Conservation (phyloP, 257 asterid species). For the Eustoma russellianum region DNA sequence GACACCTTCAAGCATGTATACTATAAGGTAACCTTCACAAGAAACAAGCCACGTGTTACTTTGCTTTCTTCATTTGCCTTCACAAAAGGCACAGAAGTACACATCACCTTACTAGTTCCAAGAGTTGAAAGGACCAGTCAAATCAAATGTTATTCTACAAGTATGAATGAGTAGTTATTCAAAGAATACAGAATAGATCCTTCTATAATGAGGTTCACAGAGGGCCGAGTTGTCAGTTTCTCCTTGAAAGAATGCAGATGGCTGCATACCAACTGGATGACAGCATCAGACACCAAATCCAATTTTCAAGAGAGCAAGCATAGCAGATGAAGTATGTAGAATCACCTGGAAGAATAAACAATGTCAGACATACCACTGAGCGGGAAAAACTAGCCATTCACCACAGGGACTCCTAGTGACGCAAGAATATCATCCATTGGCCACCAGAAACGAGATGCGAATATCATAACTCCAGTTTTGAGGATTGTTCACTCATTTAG, state of each 20-base stretch:
- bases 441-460: too few species aligned
- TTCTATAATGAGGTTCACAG: slow-evolving; percentile 6
- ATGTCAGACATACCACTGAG: too few species aligned
- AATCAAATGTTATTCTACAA: slow-evolving; percentile 8
- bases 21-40: too few species aligned
- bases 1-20: too few species aligned
- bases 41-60: too few species aligned
- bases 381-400: too few species aligned
- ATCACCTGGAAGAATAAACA: slow-evolving; percentile 21
- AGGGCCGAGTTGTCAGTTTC: slow-evolving; percentile 9
- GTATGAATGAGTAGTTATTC: slow-evolving; percentile 6
- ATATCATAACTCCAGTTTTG: slow-evolving; percentile 11
- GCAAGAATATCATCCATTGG: too few species aligned
- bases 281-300: slow-evolving; percentile 16
- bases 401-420: too few species aligned
- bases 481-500: slow-evolving; percentile 43
- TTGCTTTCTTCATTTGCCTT: too few species aligned
- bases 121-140: too few species aligned
- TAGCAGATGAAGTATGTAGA: slow-evolving; percentile 29
- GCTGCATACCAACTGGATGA: slow-evolving; percentile 8
- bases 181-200: slow-evolving; percentile 13
- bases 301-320: slow-evolving; percentile 11
- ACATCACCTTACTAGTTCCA: too few species aligned
- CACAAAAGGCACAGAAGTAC: too few species aligned
- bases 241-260: slow-evolving; percentile 14